A percentile compares a stretch with the other conserved stretches of the same genome.
Evolutionary conservation across 805 yeast genomes (phyloP).

Genomic region (Schwanniomyces polymorphus): DNA sequence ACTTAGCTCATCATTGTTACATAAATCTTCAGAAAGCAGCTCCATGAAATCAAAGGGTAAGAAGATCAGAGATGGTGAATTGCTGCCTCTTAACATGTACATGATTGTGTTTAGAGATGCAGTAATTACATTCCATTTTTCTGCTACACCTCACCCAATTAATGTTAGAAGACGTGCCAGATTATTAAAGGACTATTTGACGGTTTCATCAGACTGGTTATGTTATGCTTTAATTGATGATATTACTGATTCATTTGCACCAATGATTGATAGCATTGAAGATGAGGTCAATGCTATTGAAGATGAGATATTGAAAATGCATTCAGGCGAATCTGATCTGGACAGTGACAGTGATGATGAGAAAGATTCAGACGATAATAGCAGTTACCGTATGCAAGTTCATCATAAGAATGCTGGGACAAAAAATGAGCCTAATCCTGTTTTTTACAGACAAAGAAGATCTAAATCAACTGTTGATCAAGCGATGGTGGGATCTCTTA

Average conservation of each 20-base stretch:
- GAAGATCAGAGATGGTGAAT: conserved; percentile 51
- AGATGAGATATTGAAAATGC: conserved; percentile 85
- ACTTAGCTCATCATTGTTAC: neutral
- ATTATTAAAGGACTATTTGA: conserved; percentile 79
- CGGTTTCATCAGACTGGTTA: conserved; percentile 94
- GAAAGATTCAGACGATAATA: conserved; percentile 19
- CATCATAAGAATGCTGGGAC: neutral
- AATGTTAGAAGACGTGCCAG: conserved; percentile 94
- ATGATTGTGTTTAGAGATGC: conserved; percentile 89
- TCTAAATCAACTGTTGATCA: conserved; percentile 40
- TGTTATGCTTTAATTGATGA: conserved; percentile 96
- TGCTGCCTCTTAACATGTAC: conserved; percentile 90
- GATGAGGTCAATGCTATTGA: conserved; percentile 94
- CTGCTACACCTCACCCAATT: conserved; percentile 94
- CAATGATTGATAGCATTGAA: conserved; percentile 91
- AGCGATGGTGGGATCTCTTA: conserved; percentile 1
- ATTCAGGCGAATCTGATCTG: conserved; percentile 58
- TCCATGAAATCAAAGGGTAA: conserved; percentile 25
- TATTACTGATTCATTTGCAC: conserved; percentile 96
- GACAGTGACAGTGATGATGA: conserved; percentile 43
- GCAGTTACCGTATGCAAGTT: conserved; percentile 14
- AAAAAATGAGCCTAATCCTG: conserved; percentile 14
- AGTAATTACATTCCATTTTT: conserved; percentile 89
- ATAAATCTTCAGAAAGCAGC: conserved; percentile 14
- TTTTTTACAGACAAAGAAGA: conserved; percentile 34